Evolutionary conservation across 768 basidiomycete genomes (phyloP).

Genomic region (Tephrocybe sp.): DNA sequence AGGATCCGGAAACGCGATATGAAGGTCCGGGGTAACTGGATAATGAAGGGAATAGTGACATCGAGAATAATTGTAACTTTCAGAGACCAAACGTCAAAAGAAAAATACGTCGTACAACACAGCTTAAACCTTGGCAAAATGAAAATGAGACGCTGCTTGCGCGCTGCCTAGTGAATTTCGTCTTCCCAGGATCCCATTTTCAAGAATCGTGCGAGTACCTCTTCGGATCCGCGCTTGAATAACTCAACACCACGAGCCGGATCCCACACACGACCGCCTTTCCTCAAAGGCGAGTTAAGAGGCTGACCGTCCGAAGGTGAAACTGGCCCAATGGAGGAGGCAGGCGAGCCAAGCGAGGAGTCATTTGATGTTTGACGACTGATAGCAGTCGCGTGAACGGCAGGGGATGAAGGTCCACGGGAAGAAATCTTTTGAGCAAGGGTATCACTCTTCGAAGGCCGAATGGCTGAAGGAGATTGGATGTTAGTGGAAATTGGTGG

Average conservation of each 20-base stretch:
- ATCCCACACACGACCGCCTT: conserved; percentile 75
- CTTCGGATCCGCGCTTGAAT: conserved; percentile 85
- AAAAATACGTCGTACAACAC: not conserved
- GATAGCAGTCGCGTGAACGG: conserved; percentile 14
- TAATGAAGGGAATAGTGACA: not conserved
- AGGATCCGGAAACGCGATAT: conserved; percentile 2
- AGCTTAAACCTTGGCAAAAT: not conserved
- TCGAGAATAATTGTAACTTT: not conserved
- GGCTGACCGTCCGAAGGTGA: conserved; percentile 45
- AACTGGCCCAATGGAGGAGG: conserved; percentile 52
- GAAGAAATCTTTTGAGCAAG: conserved; percentile 14
- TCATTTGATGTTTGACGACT: conserved; percentile 49
- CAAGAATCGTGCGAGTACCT: conserved; percentile 81
- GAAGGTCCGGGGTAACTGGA: not conserved
- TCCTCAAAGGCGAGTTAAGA: conserved; percentile 32
- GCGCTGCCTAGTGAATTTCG: conserved; percentile 26
- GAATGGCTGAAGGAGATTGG: conserved; percentile 17
- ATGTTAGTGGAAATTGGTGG: conserved; percentile 18
- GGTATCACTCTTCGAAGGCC: conserved; percentile 21
- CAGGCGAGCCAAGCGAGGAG: conserved; percentile 46
- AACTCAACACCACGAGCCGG: conserved; percentile 81
- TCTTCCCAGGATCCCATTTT: conserved; percentile 74
- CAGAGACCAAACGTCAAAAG: not conserved
- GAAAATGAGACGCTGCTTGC: not conserved
- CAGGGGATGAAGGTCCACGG: conserved; percentile 12